These are phyloP conservation scores for Comarum palustre DNA, from an alignment of 306 rosid genomes.

Conservation along the genomic window DNA sequence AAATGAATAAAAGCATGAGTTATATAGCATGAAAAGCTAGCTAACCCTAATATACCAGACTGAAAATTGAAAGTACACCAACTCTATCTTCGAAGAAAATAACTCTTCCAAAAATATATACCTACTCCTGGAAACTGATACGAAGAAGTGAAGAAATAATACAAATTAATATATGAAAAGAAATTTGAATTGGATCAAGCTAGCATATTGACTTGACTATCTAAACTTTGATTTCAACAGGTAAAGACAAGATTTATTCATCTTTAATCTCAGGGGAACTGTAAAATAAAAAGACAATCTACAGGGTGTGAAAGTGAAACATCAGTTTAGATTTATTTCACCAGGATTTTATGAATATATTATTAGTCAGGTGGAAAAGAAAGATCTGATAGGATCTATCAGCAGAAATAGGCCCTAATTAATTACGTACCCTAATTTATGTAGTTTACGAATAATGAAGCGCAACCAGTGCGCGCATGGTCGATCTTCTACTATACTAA, in stretches of 20 bases:
- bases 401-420: no score
- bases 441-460: no score
- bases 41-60: background rate
- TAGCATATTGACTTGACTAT: constrained; percentile 22
- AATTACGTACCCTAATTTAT: no score
- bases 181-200: background rate
- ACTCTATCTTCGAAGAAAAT: no score
- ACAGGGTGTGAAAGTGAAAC: background rate
- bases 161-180: background rate
- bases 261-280: background rate
- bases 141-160: background rate
- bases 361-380: background rate
- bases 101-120: background rate
- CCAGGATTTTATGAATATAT: background rate
- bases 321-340: background rate
- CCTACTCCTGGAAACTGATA: constrained; percentile 8
- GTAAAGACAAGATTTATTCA: background rate
- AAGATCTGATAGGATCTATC: no score
- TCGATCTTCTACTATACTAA: no score
- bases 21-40: background rate
- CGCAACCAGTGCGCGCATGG: no score
- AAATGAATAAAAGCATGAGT: background rate
- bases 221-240: background rate
- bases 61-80: background rate
- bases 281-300: background rate